Conservation (phyloP, 306 rosid genomes). For the Malus sylvestris region DNA sequence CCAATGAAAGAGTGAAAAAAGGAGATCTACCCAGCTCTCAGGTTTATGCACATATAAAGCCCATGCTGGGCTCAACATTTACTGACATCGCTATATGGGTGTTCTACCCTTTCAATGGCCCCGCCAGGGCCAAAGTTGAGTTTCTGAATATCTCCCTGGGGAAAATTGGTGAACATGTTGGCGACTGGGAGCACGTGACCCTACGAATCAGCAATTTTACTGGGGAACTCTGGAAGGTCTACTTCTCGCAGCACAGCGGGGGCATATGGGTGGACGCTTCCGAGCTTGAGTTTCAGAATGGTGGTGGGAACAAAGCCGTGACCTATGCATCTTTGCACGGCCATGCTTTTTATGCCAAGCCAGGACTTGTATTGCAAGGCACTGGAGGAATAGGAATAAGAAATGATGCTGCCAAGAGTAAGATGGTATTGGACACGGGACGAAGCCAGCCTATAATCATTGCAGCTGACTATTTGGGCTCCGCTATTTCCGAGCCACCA, state of each 20-base stretch:
- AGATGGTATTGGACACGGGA: constrained; percentile 35
- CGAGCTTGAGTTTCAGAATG: constrained; percentile 39
- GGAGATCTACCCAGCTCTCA: constrained; percentile 43
- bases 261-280: constrained; percentile 63
- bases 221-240: constrained; percentile 46
- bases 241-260: constrained; percentile 59
- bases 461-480: constrained; percentile 46
- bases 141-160: constrained; percentile 36
- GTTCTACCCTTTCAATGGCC: constrained; percentile 77
- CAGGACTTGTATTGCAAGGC: constrained; percentile 68
- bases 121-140: constrained; percentile 48
- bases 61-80: constrained; percentile 64
- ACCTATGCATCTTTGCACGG: constrained; percentile 58
- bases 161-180: constrained; percentile 59
- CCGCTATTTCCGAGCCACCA: constrained; percentile 33
- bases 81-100: constrained; percentile 67
- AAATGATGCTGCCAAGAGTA: constrained; percentile 54
- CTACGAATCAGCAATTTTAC: constrained; percentile 64
- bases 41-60: constrained; percentile 52
- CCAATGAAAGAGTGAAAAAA: constrained; percentile 35
- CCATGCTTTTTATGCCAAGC: constrained; percentile 50
- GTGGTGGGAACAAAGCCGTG: constrained; percentile 34
- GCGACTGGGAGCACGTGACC: constrained; percentile 84
- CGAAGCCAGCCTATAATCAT: constrained; percentile 18
- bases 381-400: constrained; percentile 41